These are phyloP conservation scores for Suillus cothurnatus DNA, from an alignment of 768 basidiomycete genomes.

Conservation along the genomic window DNA sequence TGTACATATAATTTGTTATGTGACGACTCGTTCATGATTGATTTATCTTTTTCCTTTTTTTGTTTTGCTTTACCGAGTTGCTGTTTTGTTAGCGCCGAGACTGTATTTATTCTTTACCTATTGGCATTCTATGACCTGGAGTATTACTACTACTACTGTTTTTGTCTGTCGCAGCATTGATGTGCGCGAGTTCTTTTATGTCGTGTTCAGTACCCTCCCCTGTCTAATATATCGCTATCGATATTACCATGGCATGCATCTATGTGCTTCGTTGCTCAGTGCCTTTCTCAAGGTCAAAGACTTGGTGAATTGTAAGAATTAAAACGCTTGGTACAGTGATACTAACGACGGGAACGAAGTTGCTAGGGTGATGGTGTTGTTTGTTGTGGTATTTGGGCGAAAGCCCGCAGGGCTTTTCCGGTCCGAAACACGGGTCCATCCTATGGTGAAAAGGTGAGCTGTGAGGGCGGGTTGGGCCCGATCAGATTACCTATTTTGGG, in stretches of 20 bases:
- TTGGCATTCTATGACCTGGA: background rate
- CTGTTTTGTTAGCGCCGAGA: background rate
- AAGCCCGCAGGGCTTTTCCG: no score
- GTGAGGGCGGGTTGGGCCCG: no score
- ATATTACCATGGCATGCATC: background rate
- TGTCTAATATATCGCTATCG: background rate
- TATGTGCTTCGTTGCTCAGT: no score
- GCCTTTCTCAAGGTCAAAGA: no score
- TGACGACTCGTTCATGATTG: background rate
- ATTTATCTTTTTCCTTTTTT: constrained; percentile 14
- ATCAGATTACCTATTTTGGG: no score
- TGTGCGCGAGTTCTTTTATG: background rate
- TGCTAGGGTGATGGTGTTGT: no score
- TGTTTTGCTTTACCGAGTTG: constrained; percentile 21
- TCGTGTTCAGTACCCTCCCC: background rate
- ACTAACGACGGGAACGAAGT: no score
- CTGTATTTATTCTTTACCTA: constrained; percentile 6
- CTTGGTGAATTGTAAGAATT: no score
- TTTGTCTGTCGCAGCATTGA: background rate
- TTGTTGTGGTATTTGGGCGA: no score
- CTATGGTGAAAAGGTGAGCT: no score
- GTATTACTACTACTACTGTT: background rate
- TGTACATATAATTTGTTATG: background rate
- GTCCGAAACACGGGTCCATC: no score
- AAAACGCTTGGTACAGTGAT: no score